Conservation (phyloP, 2,329 filamentous ascomycete species). For the Zalaria obscura region DNA sequence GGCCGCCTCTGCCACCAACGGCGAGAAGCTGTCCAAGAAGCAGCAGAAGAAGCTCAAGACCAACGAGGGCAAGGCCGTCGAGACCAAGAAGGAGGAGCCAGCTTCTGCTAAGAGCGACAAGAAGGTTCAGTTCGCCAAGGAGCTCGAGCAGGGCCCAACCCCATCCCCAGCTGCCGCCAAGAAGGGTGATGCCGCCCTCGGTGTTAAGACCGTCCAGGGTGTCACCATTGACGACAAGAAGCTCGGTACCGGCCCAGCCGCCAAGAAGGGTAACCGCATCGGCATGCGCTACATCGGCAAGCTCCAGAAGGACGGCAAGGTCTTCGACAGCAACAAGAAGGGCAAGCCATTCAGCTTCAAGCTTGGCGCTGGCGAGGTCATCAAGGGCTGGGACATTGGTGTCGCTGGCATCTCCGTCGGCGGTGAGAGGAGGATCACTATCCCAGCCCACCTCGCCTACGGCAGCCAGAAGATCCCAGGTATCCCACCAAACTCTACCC, state of each 20-base stretch:
- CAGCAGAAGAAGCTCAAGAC: constrained; percentile 97
- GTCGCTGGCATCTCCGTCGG: constrained; percentile 84
- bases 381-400: constrained; percentile 98
- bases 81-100: constrained; percentile 39
- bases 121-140: constrained; percentile 98
- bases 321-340: constrained; percentile 98
- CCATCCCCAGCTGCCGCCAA: constrained; percentile 41
- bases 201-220: constrained; percentile 69
- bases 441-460: constrained; percentile 79
- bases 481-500: constrained; percentile 80
- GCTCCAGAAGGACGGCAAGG: constrained; percentile 72
- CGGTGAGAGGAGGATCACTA: constrained; percentile 82
- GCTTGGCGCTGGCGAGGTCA: constrained; percentile 86
- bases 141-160: constrained; percentile 92
- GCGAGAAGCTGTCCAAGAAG: constrained; percentile 85
- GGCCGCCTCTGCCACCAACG: constrained; percentile 49
- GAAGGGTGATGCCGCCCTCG: constrained; percentile 38
- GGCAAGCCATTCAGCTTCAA: constrained; percentile 96
- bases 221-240: constrained; percentile 95
- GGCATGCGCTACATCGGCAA: constrained; percentile 98
- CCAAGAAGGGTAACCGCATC: constrained; percentile 81
- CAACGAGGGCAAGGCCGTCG: constrained; percentile 82
- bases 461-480: constrained; percentile 68
- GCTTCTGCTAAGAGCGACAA: constrained; percentile 53
- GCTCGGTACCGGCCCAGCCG: constrained; percentile 65